A percentile compares a stretch with the other conserved stretches of the same genome.
These are phyloP conservation scores for Suhomyces anneliseae DNA, from an alignment of 1,139 yeast species.

Conservation along the genomic window DNA sequence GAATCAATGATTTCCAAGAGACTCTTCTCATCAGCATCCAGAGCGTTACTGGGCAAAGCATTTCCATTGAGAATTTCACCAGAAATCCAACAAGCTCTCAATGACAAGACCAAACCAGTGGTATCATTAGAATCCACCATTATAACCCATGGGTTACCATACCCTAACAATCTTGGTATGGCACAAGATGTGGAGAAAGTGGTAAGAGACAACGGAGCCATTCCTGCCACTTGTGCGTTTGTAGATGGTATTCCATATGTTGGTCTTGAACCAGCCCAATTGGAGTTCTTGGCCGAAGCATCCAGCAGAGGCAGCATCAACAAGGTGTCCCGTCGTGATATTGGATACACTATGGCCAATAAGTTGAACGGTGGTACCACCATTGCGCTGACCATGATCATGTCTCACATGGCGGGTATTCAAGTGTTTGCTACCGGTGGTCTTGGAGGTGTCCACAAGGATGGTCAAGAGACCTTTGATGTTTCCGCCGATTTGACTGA, in stretches of 20 bases:
- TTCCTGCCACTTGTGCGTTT: slow-evolving; percentile 88
- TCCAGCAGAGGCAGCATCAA: slow-evolving; percentile 31
- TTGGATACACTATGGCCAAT: slow-evolving; percentile 69
- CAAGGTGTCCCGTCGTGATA: slow-evolving; percentile 81
- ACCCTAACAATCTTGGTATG: slow-evolving; percentile 72
- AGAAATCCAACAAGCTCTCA: slow-evolving; percentile 63
- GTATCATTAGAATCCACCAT: slow-evolving; percentile 86
- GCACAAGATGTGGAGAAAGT: slow-evolving; percentile 65
- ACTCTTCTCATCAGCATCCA: neutral
- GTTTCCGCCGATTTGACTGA: slow-evolving; percentile 87
- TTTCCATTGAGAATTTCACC: slow-evolving; percentile 42
- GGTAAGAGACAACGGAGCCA: slow-evolving; percentile 62
- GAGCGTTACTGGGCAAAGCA: neutral
- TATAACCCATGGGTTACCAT: slow-evolving; percentile 88
- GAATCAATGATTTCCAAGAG: slow-evolving; percentile 1
- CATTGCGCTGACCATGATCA: slow-evolving; percentile 84
- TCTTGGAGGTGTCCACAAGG: slow-evolving; percentile 87
- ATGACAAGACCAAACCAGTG: slow-evolving; percentile 52
- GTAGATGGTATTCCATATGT: slow-evolving; percentile 69
- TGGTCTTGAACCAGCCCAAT: slow-evolving; percentile 54
- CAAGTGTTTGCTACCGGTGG: slow-evolving; percentile 93
- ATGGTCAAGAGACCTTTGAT: slow-evolving; percentile 74
- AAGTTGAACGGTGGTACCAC: slow-evolving; percentile 81
- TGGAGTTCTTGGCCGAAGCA: slow-evolving; percentile 50
- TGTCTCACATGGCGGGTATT: slow-evolving; percentile 74